Percentiles rank a stretch among this genome's conserved stretches.
Evolutionary conservation across 2,329 filamentous ascomycete species (phyloP).

Genomic region (Magnaporthiopsis rhizophila): DNA sequence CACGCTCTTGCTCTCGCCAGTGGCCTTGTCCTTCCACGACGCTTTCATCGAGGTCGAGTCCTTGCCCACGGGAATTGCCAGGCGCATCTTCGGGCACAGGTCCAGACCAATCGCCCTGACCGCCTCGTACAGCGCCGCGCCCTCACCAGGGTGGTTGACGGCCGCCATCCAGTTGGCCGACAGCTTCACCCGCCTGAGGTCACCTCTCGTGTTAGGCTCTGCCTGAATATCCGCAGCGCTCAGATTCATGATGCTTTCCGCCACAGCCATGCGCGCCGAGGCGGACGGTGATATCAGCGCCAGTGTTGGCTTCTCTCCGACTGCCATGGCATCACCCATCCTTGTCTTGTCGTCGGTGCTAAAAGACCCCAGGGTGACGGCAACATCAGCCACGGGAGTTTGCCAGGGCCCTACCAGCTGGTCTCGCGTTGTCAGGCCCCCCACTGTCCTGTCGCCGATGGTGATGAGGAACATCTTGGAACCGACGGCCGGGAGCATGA

Average conservation of each 20-base stretch:
- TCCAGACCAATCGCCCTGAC: constrained; percentile 91
- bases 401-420: constrained; percentile 98
- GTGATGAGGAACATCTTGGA: constrained; percentile 97
- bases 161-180: constrained; percentile 99
- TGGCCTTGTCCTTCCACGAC: constrained; percentile 68
- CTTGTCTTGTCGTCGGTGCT: constrained; percentile 55
- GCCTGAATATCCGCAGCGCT: constrained; percentile 59
- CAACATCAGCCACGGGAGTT: constrained; percentile 85
- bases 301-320: constrained; percentile 86
- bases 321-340: constrained; percentile 93
- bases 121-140: constrained; percentile 85
- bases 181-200: constrained; percentile 71
- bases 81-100: constrained; percentile 79
- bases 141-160: constrained; percentile 87
- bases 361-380: constrained; percentile 80
- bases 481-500: constrained; percentile 82
- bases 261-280: constrained; percentile 93
- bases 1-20: constrained; percentile 68
- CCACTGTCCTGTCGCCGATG: constrained; percentile 87
- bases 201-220: constrained; percentile 37
- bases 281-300: constrained; percentile 85
- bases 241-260: constrained; percentile 87
- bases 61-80: constrained; percentile 94
- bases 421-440: constrained; percentile 79
- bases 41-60: constrained; percentile 99